Percentiles rank a stretch among this genome's conserved stretches.
These are phyloP conservation scores for Phalaenopsis hybrid DNA, from an alignment of 116 monocot genomes.

Conservation along the genomic window DNA sequence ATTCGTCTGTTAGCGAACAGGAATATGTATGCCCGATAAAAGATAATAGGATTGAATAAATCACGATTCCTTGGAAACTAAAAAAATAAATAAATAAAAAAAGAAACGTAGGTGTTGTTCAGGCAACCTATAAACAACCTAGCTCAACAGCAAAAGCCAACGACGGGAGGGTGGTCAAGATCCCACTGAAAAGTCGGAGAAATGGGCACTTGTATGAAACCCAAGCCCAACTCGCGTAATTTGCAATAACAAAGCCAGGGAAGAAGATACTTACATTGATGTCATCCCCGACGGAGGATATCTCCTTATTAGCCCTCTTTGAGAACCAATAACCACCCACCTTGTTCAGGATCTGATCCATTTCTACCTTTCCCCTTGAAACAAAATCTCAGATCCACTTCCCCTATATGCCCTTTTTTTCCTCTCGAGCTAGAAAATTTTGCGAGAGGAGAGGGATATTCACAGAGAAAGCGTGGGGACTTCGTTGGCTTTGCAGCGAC, in stretches of 20 bases:
- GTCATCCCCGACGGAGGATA: conserved; percentile 47
- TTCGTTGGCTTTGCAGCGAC: neutral
- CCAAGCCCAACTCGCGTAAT: neutral
- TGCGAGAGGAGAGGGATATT: neutral
- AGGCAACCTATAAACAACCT: neutral
- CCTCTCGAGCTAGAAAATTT: neutral
- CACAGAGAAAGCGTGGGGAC: neutral
- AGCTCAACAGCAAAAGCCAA: neutral
- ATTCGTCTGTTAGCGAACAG: no score
- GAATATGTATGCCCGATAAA: no score
- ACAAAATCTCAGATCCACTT: neutral
- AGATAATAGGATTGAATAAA: no score
- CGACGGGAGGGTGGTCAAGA: neutral
- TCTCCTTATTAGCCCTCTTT: conserved; percentile 45
- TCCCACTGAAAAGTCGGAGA: neutral
- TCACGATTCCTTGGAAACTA: no score
- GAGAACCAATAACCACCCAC: conserved; percentile 41
- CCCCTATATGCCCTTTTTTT: neutral
- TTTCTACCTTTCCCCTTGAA: conserved; percentile 7
- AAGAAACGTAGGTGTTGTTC: neutral
- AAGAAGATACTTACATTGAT: conserved; percentile 31
- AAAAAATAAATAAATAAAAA: no score
- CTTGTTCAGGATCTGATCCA: conserved; percentile 55
- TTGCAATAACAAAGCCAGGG: neutral
- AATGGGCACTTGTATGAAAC: neutral